phyloP scores from a whole-genome alignment of 306 rosid genomes.

The Lagenaria siceraria region DNA sequence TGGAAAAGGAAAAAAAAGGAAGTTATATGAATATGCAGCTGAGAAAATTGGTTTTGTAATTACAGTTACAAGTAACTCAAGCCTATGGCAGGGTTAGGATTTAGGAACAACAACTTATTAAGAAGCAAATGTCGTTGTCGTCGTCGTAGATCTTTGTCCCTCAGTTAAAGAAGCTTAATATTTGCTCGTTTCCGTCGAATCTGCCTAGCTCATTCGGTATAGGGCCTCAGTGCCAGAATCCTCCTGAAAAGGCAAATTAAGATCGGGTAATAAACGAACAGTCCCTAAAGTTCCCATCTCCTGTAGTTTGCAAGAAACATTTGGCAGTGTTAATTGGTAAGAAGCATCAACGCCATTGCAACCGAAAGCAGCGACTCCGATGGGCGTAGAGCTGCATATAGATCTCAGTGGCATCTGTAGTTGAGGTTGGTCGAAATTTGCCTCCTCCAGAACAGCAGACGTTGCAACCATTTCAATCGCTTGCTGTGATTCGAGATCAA shows the following conservation, averaged over 20 bases:
- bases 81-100: constrained; percentile 7
- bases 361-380: not conserved
- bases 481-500: constrained; percentile 36
- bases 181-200: not conserved
- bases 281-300: constrained; percentile 29
- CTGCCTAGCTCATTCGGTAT: constrained; percentile 16
- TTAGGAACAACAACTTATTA: not conserved
- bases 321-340: constrained; percentile 10
- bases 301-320: constrained; percentile 19
- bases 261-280: constrained; percentile 54
- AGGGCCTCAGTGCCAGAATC: constrained; percentile 10
- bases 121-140: not conserved
- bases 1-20: not conserved
- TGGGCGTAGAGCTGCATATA: constrained; percentile 10
- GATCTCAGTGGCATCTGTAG: constrained; percentile 13
- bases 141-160: constrained; percentile 4
- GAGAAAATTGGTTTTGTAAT: not conserved
- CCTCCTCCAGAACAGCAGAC: constrained; percentile 11
- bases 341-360: constrained; percentile 10
- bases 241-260: constrained; percentile 60
- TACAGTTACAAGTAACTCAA: constrained; percentile 9
- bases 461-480: constrained; percentile 8
- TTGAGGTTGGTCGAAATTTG: constrained; percentile 8
- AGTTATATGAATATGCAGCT: not conserved
- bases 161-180: constrained; percentile 14